Evolutionary conservation across 2,329 filamentous ascomycete species (phyloP).

Genomic region (Sclerotinia minor): DNA sequence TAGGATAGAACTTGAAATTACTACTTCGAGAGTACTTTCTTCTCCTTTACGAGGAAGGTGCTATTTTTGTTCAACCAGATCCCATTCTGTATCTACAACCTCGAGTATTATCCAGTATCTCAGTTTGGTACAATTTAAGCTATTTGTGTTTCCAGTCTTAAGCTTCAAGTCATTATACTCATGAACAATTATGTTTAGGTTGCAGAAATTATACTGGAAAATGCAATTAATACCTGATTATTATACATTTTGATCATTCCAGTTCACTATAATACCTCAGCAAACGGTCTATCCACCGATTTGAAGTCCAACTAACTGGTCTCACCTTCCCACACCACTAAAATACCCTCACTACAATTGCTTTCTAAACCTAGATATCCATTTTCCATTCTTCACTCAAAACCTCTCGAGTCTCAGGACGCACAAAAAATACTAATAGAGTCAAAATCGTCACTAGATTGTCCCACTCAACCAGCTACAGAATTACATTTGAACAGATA

Average conservation of each 20-base stretch:
- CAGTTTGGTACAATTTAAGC: background rate
- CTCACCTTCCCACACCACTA: no score
- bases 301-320: background rate
- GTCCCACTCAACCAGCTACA: background rate
- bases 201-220: no score
- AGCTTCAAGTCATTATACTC: rapidly evolving
- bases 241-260: background rate
- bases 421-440: background rate
- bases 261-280: background rate
- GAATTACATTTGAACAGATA: background rate
- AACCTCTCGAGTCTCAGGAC: background rate
- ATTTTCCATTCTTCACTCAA: no score
- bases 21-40: background rate
- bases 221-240: background rate
- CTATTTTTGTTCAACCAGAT: background rate
- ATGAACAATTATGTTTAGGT: background rate
- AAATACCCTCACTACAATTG: no score
- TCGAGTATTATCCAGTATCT: background rate
- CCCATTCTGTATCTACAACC: background rate
- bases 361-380: no score
- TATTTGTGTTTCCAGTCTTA: background rate
- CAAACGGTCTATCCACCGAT: background rate
- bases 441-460: background rate
- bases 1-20: no score
- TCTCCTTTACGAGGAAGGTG: background rate